Conservation (phyloP, 495 filamentous ascomycete genomes). For the Cenococcum geophilum region DNA sequence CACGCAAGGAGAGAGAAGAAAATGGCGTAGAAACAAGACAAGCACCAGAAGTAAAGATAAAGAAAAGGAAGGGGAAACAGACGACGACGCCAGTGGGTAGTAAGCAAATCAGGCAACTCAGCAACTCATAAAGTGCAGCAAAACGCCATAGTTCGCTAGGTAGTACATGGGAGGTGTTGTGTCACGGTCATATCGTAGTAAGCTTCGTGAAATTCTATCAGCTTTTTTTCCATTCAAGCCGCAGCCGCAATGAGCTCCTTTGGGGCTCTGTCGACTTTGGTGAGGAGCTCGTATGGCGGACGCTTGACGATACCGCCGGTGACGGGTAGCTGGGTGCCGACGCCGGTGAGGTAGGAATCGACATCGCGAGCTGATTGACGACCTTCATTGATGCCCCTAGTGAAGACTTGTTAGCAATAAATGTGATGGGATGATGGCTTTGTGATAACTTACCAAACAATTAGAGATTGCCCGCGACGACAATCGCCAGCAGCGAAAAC, state of each 20-base stretch:
- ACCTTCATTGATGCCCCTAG: slow-evolving; percentile 97
- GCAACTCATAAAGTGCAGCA: neutral
- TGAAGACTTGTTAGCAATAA: neutral
- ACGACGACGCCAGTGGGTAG: neutral
- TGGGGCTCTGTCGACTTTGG: slow-evolving; percentile 32
- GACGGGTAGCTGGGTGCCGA: slow-evolving; percentile 73
- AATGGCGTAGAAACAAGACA: neutral
- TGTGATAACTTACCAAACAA: slow-evolving; percentile 75
- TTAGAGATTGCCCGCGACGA: slow-evolving; percentile 90
- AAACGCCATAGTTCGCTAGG: neutral
- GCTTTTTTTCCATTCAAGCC: slow-evolving; percentile 21
- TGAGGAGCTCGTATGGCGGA: slow-evolving; percentile 55
- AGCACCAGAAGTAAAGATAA: neutral
- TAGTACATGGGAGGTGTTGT: neutral
- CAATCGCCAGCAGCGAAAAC: slow-evolving; percentile 97
- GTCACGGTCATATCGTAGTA: too few relatives aligned
- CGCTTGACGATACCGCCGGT: slow-evolving; percentile 92
- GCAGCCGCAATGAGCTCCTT: slow-evolving; percentile 35
- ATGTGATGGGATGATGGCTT: neutral
- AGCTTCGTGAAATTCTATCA: too few relatives aligned
- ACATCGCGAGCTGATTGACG: slow-evolving; percentile 91
- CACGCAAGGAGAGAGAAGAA: neutral
- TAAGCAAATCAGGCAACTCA: too few relatives aligned
- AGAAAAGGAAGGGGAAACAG: neutral
- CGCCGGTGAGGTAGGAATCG: slow-evolving; percentile 75